Evolutionary conservation across 441 rosid species (phyloP).

Genomic region (Euphorbia celastroides): DNA sequence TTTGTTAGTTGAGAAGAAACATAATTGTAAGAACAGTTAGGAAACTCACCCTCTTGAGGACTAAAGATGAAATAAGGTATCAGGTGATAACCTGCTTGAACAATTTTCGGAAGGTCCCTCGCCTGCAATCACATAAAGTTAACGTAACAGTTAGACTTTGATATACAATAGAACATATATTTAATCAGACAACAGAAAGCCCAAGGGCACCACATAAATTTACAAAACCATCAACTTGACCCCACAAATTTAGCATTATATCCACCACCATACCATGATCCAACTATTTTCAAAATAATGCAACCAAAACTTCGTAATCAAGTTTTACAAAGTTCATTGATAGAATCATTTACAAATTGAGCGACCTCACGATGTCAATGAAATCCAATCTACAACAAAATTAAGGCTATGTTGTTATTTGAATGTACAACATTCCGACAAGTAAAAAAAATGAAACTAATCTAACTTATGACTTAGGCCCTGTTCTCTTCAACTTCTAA

Average conservation of each 20-base stretch:
- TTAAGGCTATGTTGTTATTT: background rate
- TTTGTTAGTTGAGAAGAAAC: background rate
- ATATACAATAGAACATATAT: background rate
- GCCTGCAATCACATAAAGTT: conserved; percentile 49
- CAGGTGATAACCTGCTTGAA: conserved; percentile 72
- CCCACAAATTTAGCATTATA: background rate
- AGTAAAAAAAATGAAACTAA: background rate
- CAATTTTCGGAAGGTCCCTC: conserved; percentile 77
- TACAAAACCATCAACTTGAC: background rate
- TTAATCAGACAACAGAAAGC: background rate
- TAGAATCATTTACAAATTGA: background rate
- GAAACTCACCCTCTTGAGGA: conserved; percentile 72
- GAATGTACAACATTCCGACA: no score
- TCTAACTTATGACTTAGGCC: background rate
- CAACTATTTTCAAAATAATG: background rate
- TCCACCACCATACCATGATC: background rate
- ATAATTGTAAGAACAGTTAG: conserved; percentile 3
- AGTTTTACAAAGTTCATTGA: background rate
- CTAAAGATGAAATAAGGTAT: conserved; percentile 87
- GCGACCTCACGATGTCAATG: background rate
- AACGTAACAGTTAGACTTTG: conserved; percentile 7
- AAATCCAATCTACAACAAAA: background rate
- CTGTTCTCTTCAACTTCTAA: no score
- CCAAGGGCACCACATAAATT: background rate
- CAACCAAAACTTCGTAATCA: background rate